Conservation (phyloP, 83 land plant species). For the Picea mariana region DNA sequence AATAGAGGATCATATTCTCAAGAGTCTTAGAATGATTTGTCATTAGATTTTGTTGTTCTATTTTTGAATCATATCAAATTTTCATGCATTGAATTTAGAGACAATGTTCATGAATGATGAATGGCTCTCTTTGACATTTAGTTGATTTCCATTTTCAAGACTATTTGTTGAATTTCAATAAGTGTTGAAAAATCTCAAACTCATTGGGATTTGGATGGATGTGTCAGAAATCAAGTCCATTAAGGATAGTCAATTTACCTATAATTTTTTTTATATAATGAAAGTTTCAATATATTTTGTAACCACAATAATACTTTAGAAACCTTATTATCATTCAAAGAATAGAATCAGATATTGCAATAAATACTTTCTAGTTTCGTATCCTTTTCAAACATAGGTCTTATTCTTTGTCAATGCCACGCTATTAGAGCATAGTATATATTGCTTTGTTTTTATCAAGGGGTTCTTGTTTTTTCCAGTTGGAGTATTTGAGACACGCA, state of each 20-base stretch:
- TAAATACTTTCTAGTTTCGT: background rate
- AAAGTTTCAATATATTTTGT: background rate
- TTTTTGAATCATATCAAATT: no score
- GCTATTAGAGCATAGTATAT: background rate
- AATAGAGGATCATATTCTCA: no score
- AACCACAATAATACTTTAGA: background rate
- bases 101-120: no score
- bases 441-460: constrained; percentile 40
- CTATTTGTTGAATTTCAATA: no score
- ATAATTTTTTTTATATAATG: background rate
- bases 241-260: background rate
- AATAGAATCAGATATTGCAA: background rate
- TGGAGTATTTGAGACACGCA: constrained; percentile 82
- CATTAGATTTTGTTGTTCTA: no score
- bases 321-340: background rate
- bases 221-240: background rate
- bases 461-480: constrained; percentile 57
- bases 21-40: no score
- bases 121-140: no score
- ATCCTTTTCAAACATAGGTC: background rate
- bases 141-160: no score
- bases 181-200: no score
- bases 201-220: no score
- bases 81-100: no score
- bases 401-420: background rate